phyloP scores from a whole-genome alignment of 2,329 filamentous ascomycete genomes.

The Coniochaeta sp. region DNA sequence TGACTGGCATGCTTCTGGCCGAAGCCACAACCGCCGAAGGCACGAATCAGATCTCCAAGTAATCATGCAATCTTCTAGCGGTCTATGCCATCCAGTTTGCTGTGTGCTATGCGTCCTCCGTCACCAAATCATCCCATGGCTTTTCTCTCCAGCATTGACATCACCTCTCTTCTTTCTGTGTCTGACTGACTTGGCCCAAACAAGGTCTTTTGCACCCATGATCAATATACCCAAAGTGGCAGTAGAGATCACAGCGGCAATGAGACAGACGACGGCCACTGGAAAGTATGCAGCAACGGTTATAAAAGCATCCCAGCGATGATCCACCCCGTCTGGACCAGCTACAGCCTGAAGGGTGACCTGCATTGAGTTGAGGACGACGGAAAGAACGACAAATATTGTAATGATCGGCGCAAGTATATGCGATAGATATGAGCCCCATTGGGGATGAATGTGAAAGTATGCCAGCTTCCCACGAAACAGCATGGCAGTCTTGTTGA shows the following conservation, averaged over 20 bases:
- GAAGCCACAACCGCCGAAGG: not conserved
- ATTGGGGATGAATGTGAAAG: conserved; percentile 19
- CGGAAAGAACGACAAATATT: conserved; percentile 17
- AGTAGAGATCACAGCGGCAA: conserved; percentile 10
- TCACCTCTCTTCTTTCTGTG: conserved; percentile 9
- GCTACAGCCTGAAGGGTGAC: conserved; percentile 14
- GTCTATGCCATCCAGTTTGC: not conserved
- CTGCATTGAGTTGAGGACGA: conserved; percentile 21
- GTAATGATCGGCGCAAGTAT: conserved; percentile 17
- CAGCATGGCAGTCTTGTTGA: conserved; percentile 20
- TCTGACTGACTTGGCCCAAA: conserved; percentile 9
- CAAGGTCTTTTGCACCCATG: conserved; percentile 15
- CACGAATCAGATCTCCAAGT: no score
- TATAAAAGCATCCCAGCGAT: conserved; percentile 13
- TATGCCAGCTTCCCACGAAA: conserved; percentile 14
- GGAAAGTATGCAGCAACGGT: conserved; percentile 15
- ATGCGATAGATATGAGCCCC: conserved; percentile 16
- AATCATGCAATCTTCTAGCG: not conserved
- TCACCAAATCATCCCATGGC: conserved; percentile 15
- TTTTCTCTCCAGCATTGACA: conserved; percentile 7
- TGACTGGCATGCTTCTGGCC: no score
- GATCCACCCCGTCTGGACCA: not conserved
- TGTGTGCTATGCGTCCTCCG: not conserved
- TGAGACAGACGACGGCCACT: conserved; percentile 12
- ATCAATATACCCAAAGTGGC: conserved; percentile 7